Evolutionary conservation across 768 basidiomycete species (phyloP).

Genomic region (Boletus sensibilis): DNA sequence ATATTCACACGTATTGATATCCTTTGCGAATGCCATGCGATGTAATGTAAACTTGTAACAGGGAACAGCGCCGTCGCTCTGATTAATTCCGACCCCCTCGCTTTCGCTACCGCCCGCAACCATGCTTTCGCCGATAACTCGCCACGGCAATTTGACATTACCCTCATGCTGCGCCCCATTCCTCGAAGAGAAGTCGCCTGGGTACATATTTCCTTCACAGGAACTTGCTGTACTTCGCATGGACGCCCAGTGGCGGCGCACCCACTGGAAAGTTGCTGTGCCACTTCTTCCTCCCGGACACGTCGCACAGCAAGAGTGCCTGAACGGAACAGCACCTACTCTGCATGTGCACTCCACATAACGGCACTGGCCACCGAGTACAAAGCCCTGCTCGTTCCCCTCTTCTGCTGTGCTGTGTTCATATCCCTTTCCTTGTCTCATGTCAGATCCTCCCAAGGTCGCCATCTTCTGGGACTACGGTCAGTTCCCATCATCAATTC

Average conservation of each 20-base stretch:
- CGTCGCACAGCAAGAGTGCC: constrained; percentile 8
- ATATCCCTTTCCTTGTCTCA: constrained; percentile 21
- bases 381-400: constrained; percentile 16
- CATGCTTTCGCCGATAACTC: not conserved
- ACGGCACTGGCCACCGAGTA: constrained; percentile 15
- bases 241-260: constrained; percentile 24
- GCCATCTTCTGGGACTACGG: constrained; percentile 45
- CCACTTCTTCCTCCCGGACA: not conserved
- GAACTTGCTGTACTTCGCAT: constrained; percentile 18
- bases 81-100: constrained; percentile 1
- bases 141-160: not conserved
- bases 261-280: constrained; percentile 13
- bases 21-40: constrained; percentile 14
- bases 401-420: constrained; percentile 7
- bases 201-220: constrained; percentile 7
- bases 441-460: constrained; percentile 38
- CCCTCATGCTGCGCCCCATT: not conserved
- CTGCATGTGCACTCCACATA: constrained; percentile 16
- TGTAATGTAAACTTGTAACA: constrained; percentile 19
- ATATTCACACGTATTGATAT: constrained; percentile 16
- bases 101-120: not conserved
- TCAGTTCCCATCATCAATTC: constrained; percentile 11
- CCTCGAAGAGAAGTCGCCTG: not conserved
- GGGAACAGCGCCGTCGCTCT: not conserved
- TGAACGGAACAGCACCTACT: constrained; percentile 9